Evolutionary conservation across 2,329 filamentous ascomycete species (phyloP), one percentile per base, ranked within the genome.

Genomic region (Sporothrix phasma): DNA sequence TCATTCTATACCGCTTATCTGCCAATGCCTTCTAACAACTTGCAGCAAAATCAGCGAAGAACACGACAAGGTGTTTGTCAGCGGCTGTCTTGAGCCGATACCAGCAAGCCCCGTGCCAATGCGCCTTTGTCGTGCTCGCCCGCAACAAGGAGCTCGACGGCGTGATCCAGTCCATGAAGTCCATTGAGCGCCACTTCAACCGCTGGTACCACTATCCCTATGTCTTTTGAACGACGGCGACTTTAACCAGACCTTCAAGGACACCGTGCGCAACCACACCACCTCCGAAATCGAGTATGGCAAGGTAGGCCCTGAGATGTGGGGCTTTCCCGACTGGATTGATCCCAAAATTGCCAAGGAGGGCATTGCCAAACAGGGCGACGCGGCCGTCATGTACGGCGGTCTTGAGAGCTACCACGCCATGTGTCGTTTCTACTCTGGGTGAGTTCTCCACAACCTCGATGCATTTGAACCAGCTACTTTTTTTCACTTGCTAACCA

Each of bases 351-450:
- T 97, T 62, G 93, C 92, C 69, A 92, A 92, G 77, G 94, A 99
- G 76, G 93, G 93, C 66, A 96, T 99, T 72, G 86, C 90, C 62
- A 96, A 97, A 78, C 94, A 99, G 76, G 94, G 94, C 69, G 94
- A 99, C 75, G 87, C 88, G 60, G 94, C 94, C 54, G 96, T 99
- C 80, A 99, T 99, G 94, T 99, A 97, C 74, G 94, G 94, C 74
- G 94, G 94, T 54, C 88, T 99, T 81, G 94, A 97, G 76, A 97
- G 92, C 77, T 99, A 99, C 74, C 94, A 99, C 73, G 88, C 95
- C 77, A 99, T 99, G 94, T 99, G 94, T 75, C 86, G 94, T 70
- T 99, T 99, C 80, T 99, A 99, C 78, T 99, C 94, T 68, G 94
- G 93, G 88, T 94, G 80, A 71, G 86, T 77, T 56, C 8, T n/a